Conservation (phyloP, 2,329 filamentous ascomycete genomes). For the Ophiosphaerella narmari region DNA sequence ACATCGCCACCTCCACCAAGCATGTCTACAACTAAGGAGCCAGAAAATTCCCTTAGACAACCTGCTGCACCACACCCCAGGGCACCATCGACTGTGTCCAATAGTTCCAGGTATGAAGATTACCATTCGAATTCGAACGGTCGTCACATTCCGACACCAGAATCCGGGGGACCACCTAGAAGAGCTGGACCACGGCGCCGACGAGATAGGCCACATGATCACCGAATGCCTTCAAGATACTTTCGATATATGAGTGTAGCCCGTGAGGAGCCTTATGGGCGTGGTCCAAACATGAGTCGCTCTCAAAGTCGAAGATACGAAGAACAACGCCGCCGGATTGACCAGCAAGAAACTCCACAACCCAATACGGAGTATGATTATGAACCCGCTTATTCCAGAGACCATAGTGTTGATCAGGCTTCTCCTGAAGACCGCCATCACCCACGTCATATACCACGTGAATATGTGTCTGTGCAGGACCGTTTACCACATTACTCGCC, state of each 20-base stretch:
- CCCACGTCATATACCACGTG: slow-evolving; percentile 28
- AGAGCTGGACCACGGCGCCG: slow-evolving; percentile 37
- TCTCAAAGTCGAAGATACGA: slow-evolving; percentile 44
- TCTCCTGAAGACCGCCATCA: slow-evolving; percentile 33
- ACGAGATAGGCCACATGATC: slow-evolving; percentile 38
- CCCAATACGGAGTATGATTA: slow-evolving; percentile 35
- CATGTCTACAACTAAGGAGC: slow-evolving; percentile 16
- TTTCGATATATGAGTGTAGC: slow-evolving; percentile 43
- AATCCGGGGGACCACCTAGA: slow-evolving; percentile 24
- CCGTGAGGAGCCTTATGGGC: slow-evolving; percentile 42
- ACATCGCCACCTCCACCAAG: slow-evolving; percentile 33
- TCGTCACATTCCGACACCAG: slow-evolving; percentile 33
- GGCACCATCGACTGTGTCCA: slow-evolving; percentile 38
- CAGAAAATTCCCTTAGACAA: slow-evolving; percentile 15
- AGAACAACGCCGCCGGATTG: slow-evolving; percentile 41
- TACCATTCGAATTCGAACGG: slow-evolving; percentile 20
- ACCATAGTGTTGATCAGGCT: slow-evolving; percentile 38
- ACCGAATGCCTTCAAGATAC: slow-evolving; percentile 40
- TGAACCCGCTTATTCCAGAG: slow-evolving; percentile 35
- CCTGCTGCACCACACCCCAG: slow-evolving; percentile 24
- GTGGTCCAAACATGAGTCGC: slow-evolving; percentile 41
- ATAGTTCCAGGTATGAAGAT: slow-evolving; percentile 40
- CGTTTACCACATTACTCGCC: slow-evolving; percentile 35
- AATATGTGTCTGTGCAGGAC: slow-evolving; percentile 43
- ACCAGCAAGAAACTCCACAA: slow-evolving; percentile 44